phyloP scores from a whole-genome alignment of 805 yeast genomes.

The Starmerella vitae region DNA sequence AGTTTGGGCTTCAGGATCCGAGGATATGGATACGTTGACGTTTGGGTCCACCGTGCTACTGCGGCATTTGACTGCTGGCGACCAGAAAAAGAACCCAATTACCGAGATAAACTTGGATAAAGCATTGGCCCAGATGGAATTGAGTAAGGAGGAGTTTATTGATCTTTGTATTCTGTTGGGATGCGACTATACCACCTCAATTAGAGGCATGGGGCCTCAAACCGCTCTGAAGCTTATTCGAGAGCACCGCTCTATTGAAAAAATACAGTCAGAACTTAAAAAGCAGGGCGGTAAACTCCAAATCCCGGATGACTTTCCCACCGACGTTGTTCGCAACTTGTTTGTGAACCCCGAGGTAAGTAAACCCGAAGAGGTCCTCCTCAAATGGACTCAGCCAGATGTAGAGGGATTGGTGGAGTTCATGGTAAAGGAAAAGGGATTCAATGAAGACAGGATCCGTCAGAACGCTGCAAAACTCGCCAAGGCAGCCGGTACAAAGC shows the following conservation, averaged over 20 bases:
- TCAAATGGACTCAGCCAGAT: constrained; percentile 86
- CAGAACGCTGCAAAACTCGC: constrained; percentile 74
- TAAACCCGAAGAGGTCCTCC: constrained; percentile 43
- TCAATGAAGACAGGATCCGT: constrained; percentile 81
- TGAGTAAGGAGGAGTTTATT: constrained; percentile 60
- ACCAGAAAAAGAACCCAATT: constrained; percentile 83
- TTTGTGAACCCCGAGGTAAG: constrained; percentile 73
- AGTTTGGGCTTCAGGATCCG: constrained; percentile 94
- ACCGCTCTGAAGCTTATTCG: constrained; percentile 80
- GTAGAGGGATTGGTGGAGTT: constrained; percentile 68
- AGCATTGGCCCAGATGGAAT: constrained; percentile 64
- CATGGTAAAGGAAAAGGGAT: constrained; percentile 78
- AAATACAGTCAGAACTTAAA: constrained; percentile 52
- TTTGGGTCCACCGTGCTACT: constrained; percentile 73
- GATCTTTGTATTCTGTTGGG: constrained; percentile 90
- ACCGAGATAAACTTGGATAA: constrained; percentile 60
- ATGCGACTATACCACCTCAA: constrained; percentile 94
- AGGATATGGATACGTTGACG: constrained; percentile 97
- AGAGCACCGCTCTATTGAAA: constrained; percentile 72
- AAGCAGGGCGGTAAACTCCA: constrained; percentile 47
- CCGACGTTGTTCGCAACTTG: constrained; percentile 68
- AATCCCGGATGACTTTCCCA: constrained; percentile 93
- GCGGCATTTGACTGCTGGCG: constrained; percentile 86
- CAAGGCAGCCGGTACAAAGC: constrained; percentile 71
- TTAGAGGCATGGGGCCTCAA: constrained; percentile 90